Conservation (phyloP, 768 basidiomycete genomes). For the Rhizopogon vulgaris region DNA sequence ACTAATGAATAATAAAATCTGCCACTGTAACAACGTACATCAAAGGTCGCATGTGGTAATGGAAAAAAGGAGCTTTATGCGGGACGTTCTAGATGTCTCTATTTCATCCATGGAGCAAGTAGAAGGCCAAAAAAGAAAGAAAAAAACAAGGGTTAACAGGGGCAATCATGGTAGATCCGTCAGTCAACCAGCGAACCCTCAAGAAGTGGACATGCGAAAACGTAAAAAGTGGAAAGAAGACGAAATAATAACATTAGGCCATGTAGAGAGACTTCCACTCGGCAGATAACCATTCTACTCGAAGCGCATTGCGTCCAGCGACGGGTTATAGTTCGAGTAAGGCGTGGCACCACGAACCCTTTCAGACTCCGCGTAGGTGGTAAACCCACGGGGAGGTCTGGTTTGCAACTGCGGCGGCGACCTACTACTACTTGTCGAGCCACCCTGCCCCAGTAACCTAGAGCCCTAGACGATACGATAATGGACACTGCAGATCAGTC, state of each 20-base stretch:
- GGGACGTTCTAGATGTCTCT: not conserved
- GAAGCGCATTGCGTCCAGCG: constrained; percentile 20
- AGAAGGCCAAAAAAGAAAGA: not conserved
- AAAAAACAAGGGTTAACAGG: not conserved
- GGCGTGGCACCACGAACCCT: constrained; percentile 17
- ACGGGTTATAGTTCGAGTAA: constrained; percentile 16
- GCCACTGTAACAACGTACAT: not conserved
- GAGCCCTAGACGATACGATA: constrained; percentile 18
- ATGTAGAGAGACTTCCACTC: not conserved
- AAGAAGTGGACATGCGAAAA: not conserved
- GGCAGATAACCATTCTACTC: constrained; percentile 5
- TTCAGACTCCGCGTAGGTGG: constrained; percentile 18
- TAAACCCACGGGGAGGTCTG: constrained; percentile 6
- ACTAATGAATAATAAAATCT: not conserved
- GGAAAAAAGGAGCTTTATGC: not conserved
- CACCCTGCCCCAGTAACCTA: constrained; percentile 15
- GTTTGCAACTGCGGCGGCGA: constrained; percentile 12
- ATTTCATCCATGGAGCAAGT: not conserved
- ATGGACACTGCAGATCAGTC: not conserved
- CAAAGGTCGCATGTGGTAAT: not conserved
- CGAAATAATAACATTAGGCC: not conserved
- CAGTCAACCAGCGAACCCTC: not conserved
- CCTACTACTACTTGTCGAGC: constrained; percentile 6
- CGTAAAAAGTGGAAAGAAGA: not conserved
- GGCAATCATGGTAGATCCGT: not conserved